Evolutionary conservation across 2,329 filamentous ascomycete genomes (phyloP), one percentile per base, ranked within the genome.

Genomic region (Colletotrichum scovillei): DNA sequence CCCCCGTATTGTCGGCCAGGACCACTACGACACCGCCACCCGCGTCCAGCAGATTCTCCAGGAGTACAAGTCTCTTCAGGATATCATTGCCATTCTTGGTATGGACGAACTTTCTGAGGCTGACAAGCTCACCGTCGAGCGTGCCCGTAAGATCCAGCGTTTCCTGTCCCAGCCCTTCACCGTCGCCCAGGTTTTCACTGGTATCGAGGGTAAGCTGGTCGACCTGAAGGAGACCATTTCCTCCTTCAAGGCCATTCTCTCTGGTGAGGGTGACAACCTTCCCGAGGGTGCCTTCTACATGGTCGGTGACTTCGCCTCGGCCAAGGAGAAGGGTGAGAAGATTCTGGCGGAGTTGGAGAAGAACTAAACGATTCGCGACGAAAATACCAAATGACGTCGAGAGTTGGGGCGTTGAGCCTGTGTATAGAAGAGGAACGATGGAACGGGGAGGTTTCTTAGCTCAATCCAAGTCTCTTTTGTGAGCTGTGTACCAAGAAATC

Each of bases 51-150:
- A 98, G 90, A 98, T 98, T 88, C 93, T 99, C 85, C 97, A 99
- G 90, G 97, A 98, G 91, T 99, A 99, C 94, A 98, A 98, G 94
- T 98, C 96, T 78, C 95, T 99, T 79, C 97, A 99, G 90, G 97
- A 99, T 90, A 99, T 99, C 92, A 98, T 98, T 91, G 97, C 97
- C 88, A 99, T 99, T 95, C 89, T 98, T 85, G 96, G 96, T 93
- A 98, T 99, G 97, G 97, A 99, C 88, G 97, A 99, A 87, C 89
- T 99, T 88, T 98, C 97, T 78, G 97, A 98, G 91, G 94, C 94
- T 82, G 97, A 99, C 88, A 98, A 99, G 93, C 92, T 99, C 82
- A 98, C 97, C 81, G 97, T 99, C 91, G 97, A 99, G 93, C 97
- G 97, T 92, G 97, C 97, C 87, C 96, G 97, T 91, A 98, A 98